A percentile compares a stretch with the other conserved stretches of the same genome.
These are phyloP conservation scores for Corymbia citriodora DNA, from an alignment of 441 rosid genomes.

Conservation along the genomic window DNA sequence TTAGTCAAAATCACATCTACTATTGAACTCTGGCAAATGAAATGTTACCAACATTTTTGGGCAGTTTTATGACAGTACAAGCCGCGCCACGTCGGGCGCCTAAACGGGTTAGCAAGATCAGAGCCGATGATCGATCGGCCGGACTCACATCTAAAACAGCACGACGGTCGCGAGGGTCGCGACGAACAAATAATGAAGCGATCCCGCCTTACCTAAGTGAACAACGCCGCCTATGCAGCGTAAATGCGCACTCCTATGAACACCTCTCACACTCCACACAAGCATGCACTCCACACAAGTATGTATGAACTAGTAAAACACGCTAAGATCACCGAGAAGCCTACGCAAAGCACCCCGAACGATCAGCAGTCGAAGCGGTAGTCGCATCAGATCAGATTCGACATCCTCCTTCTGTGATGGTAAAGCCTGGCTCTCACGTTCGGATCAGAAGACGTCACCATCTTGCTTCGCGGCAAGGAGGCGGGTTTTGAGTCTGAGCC, in stretches of 20 bases:
- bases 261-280: background rate
- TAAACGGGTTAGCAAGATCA: background rate
- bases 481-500: conserved; percentile 25
- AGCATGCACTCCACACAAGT: background rate
- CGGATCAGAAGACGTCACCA: conserved; percentile 63
- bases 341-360: background rate
- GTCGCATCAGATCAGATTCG: conserved; percentile 46
- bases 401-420: conserved; percentile 71
- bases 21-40: background rate
- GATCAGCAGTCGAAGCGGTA: background rate
- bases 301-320: background rate
- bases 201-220: background rate
- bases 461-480: conserved; percentile 38
- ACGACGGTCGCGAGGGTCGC: background rate
- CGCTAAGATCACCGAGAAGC: background rate
- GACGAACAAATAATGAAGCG: background rate
- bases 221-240: background rate
- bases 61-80: background rate
- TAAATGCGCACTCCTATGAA: background rate
- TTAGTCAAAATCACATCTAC: background rate
- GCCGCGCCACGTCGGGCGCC: background rate
- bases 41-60: background rate
- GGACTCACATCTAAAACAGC: background rate
- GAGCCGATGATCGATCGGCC: background rate
- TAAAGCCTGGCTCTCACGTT: conserved; percentile 43